A percentile compares a stretch with the other conserved stretches of the same genome.
These are phyloP conservation scores for Penicillium malachiteum DNA, from an alignment of 495 filamentous ascomycete genomes.

Conservation along the genomic window DNA sequence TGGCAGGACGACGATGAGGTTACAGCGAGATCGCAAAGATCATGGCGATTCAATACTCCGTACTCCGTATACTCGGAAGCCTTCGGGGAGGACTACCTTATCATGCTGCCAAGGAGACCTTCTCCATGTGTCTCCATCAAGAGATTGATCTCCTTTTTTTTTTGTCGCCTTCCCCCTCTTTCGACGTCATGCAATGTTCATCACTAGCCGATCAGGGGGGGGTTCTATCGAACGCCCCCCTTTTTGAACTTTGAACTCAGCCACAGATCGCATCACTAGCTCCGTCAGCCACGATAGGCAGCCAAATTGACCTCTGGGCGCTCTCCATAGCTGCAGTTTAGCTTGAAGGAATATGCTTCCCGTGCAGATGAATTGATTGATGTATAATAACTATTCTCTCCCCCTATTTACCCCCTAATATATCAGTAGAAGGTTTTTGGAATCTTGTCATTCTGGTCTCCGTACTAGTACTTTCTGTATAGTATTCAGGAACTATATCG, in stretches of 20 bases:
- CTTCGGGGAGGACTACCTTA: background rate
- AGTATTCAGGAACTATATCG: background rate
- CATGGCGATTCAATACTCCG: background rate
- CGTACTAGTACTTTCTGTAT: background rate
- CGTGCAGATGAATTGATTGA: background rate
- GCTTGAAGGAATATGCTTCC: too few species aligned
- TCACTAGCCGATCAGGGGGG: conserved; percentile 4
- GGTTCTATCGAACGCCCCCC: background rate
- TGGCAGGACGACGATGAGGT: conserved; percentile 1
- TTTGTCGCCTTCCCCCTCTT: background rate
- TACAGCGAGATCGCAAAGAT: conserved; percentile 4
- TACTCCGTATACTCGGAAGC: background rate
- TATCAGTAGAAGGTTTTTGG: background rate
- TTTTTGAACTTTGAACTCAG: conserved; percentile 10
- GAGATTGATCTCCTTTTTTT: background rate
- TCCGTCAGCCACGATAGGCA: conserved; percentile 21
- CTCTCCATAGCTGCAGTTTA: too few species aligned
- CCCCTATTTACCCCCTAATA: background rate
- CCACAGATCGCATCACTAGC: conserved; percentile 18
- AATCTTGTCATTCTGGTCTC: background rate
- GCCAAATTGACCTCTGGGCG: conserved; percentile 8
- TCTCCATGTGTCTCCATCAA: too few species aligned
- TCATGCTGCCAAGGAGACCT: too few species aligned
- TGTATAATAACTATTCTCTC: background rate
- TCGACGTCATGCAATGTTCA: conserved; percentile 19